These are phyloP conservation scores for Paraglomus occultum DNA, from an alignment of 192 early-diverging fungal genomes.

Conservation along the genomic window DNA sequence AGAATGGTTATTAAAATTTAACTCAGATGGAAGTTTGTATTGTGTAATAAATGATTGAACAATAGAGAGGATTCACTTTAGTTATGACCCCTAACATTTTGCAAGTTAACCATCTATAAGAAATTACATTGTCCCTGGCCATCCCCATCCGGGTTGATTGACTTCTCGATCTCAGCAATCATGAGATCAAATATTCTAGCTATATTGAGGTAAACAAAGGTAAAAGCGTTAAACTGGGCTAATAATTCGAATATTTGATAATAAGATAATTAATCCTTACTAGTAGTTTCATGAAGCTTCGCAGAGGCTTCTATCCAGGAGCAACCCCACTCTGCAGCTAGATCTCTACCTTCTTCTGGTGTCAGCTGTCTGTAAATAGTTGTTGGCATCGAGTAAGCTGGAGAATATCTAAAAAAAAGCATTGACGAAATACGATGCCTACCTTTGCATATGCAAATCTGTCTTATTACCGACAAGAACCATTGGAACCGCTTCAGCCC, in stretches of 20 bases:
- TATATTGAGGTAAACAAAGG: conserved; percentile 23
- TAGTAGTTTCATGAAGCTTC: conserved; percentile 88
- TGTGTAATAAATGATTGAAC: no score
- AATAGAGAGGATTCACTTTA: no score
- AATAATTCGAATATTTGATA: not conserved
- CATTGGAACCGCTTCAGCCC: conserved; percentile 85
- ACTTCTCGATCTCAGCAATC: conserved; percentile 82
- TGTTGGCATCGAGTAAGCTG: not conserved
- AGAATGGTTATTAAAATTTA: no score
- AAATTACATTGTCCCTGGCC: conserved; percentile 54
- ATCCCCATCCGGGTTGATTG: conserved; percentile 55
- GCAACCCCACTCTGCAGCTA: conserved; percentile 85
- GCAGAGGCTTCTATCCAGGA: conserved; percentile 88
- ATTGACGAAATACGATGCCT: conserved; percentile 2
- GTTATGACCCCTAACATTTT: no score
- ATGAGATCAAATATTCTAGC: conserved; percentile 79
- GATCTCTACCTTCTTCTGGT: conserved; percentile 68
- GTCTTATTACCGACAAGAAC: conserved; percentile 93
- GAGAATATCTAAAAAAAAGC: not conserved
- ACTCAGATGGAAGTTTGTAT: no score
- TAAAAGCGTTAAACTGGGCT: not conserved
- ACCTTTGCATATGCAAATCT: conserved; percentile 74
- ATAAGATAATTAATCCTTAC: conserved; percentile 37
- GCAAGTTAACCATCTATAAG: conserved; percentile 30
- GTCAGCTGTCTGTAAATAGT: conserved; percentile 64